These are phyloP conservation scores for Marsdenia floribunda DNA, from an alignment of 257 asterid species.

Conservation along the genomic window DNA sequence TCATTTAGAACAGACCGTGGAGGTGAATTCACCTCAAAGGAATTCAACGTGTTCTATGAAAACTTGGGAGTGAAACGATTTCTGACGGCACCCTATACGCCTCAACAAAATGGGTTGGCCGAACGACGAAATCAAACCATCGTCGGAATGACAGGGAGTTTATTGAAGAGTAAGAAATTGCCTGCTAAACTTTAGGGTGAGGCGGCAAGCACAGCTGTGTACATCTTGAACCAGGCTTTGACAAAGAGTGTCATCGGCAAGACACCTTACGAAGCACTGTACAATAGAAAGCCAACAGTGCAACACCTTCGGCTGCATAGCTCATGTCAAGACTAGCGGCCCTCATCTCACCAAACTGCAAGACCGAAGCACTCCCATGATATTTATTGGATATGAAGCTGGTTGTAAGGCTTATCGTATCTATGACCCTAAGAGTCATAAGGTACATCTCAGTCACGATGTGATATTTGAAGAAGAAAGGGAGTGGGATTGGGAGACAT, in stretches of 20 bases:
- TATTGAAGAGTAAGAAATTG: not conserved
- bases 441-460: not conserved
- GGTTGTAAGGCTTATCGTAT: not conserved
- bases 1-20: not conserved
- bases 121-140: conserved; percentile 1
- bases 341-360: not conserved
- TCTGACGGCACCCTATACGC: not conserved
- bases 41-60: not conserved
- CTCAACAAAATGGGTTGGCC: conserved; percentile 1
- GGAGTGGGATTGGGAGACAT: not conserved
- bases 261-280: conserved; percentile 1
- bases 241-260: not conserved
- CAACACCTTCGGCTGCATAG: not conserved
- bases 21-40: not conserved
- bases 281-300: not conserved
- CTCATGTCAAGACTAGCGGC: not conserved
- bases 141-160: not conserved
- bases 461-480: not conserved
- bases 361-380: no score
- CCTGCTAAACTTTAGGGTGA: not conserved
- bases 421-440: not conserved
- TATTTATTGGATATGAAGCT: no score
- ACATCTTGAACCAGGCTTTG: not conserved
- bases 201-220: not conserved
- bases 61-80: not conserved